Percentiles rank a stretch among this genome's conserved stretches.
Evolutionary conservation across 2,329 filamentous ascomycete genomes (phyloP).

Genomic region (Venturia carpophila): DNA sequence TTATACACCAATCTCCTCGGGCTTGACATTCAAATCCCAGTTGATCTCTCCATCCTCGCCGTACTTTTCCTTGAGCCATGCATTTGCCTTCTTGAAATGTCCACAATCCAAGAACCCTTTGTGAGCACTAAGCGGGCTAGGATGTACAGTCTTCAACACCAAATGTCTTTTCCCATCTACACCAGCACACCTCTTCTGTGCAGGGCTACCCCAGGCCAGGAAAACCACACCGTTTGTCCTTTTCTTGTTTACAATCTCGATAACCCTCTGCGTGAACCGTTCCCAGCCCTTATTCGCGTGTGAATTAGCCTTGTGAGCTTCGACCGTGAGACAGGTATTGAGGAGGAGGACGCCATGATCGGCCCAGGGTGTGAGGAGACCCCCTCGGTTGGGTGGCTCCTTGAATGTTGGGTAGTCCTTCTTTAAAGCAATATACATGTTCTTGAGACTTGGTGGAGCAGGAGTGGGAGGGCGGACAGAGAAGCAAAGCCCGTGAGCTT

Average conservation of each 20-base stretch:
- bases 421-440: slow-evolving; percentile 84
- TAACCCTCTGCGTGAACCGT: slow-evolving; percentile 80
- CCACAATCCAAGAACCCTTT: slow-evolving; percentile 73
- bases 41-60: slow-evolving; percentile 75
- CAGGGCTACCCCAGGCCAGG: slow-evolving; percentile 84
- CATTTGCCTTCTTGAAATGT: slow-evolving; percentile 75
- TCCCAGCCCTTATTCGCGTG: slow-evolving; percentile 90
- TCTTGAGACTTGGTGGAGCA: slow-evolving; percentile 81
- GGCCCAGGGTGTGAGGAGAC: slow-evolving; percentile 87
- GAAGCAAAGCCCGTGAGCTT: slow-evolving; percentile 94
- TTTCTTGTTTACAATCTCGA: slow-evolving; percentile 75
- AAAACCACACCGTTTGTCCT: slow-evolving; percentile 81
- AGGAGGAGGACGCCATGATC: slow-evolving; percentile 86
- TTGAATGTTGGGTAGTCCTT: slow-evolving; percentile 80
- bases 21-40: slow-evolving; percentile 56
- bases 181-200: slow-evolving; percentile 67
- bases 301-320: slow-evolving; percentile 77
- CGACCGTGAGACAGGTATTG: slow-evolving; percentile 91
- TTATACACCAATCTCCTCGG: slow-evolving; percentile 13
- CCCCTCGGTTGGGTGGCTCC: slow-evolving; percentile 66
- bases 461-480: slow-evolving; percentile 83
- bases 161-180: slow-evolving; percentile 68
- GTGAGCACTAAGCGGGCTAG: slow-evolving; percentile 80
- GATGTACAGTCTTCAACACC: slow-evolving; percentile 81
- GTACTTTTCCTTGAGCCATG: slow-evolving; percentile 74